Evolutionary conservation across 352 stramenopile genomes (phyloP).

Genomic region (Globisporangium yorkense): DNA sequence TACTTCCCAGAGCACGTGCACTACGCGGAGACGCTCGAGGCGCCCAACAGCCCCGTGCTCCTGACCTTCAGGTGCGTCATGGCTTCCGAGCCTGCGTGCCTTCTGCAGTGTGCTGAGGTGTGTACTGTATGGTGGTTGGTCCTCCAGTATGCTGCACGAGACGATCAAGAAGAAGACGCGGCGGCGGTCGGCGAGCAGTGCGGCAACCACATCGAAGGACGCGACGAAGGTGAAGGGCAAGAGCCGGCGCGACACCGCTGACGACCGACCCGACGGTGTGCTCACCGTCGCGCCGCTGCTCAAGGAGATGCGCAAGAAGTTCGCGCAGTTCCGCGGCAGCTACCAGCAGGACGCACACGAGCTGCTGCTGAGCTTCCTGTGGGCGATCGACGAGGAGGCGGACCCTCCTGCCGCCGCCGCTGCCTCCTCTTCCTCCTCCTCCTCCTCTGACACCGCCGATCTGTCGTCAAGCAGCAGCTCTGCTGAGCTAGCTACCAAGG

Average conservation of each 20-base stretch:
- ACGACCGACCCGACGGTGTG: conserved; percentile 24
- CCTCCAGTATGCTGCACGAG: conserved; percentile 43
- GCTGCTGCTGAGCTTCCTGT: conserved; percentile 91
- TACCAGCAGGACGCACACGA: conserved; percentile 98
- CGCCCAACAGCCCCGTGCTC: conserved; percentile 87
- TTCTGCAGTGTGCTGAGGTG: not conserved
- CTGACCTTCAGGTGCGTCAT: conserved; percentile 52
- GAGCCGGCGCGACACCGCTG: conserved; percentile 9
- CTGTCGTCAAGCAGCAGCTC: too few relatives aligned
- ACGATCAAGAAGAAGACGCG: conserved; percentile 49
- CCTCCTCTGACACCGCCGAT: not conserved
- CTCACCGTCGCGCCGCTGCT: conserved; percentile 55
- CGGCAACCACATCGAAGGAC: conserved; percentile 9
- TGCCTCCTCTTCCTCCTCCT: not conserved
- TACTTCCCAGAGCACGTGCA: conserved; percentile 53
- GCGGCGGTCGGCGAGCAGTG: conserved; percentile 8
- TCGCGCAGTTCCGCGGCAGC: conserved; percentile 91
- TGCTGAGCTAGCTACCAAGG: too few relatives aligned
- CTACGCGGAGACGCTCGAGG: conserved; percentile 38
- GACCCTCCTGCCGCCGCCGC: conserved; percentile 25
- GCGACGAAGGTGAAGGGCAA: conserved; percentile 15
- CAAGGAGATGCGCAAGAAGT: conserved; percentile 72
- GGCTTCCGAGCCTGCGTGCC: too few relatives aligned
- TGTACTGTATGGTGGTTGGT: not conserved
- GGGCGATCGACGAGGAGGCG: conserved; percentile 71